Evolutionary conservation across 768 basidiomycete species (phyloP), one percentile per base, ranked within the genome.

Genomic region (Psilocybe sp.): DNA sequence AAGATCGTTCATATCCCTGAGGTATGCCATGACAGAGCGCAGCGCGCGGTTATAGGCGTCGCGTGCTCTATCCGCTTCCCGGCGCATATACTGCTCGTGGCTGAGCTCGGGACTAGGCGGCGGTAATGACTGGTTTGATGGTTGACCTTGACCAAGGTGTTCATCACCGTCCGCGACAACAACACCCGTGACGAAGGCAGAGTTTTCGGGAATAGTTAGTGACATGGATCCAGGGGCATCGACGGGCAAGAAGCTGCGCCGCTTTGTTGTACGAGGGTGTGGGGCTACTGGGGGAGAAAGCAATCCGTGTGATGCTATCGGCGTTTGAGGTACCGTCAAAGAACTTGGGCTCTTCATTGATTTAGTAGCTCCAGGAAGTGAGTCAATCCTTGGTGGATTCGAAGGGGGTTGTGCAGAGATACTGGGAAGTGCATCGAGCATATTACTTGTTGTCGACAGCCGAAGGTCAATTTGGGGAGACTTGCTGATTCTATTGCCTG

Each of bases 1-100:
- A 28, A 99, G 75, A 62, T 99, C 97, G 62, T 94, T 88, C 83
- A 99, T 87, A 60, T 99, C 97, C 60, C 85, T 84, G 15, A 99
- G 78, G 67, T 98, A 99, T 6, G 93, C 92, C 88, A 98, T 95
- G 14, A 99, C 83, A 9, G 90, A 89, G 48, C 90, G 82, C 46
- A 99, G 75, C 31, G 92, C 93, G 39, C 89, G 79, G 60, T 81
- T 84, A 63, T 87, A 87, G 28, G 82, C 77, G 60, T 90, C 88
- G 28, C 82, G 76, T 14, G 76, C 79, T 31, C 83, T 76, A 52
- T 89, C 87, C 65, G 87, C 85, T 68, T 90, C 88, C 47, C 78
- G 79, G 34, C 81, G 80, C 47, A 76, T 64, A 46, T 72, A 68
- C 42, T 79, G 76, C 44, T 85, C 85, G 50, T 67, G 68, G 49